phyloP scores from a whole-genome alignment of 345 rosid genomes.

The Euphorbia peplus region DNA sequence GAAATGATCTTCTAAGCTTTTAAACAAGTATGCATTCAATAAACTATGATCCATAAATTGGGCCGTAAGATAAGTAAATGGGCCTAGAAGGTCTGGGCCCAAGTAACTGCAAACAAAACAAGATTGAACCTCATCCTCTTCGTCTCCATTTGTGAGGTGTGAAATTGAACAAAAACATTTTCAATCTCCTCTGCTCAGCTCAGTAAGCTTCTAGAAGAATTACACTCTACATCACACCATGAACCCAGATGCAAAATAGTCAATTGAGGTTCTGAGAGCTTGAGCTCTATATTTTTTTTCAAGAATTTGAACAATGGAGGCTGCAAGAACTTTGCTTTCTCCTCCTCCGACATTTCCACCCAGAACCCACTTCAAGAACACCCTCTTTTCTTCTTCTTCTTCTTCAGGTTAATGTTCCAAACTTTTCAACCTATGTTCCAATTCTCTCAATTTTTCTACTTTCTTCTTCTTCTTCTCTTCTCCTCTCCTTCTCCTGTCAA shows the following conservation, averaged over 20 bases:
- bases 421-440: neutral
- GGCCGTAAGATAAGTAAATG: neutral
- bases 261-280: neutral
- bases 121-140: constrained; percentile 31
- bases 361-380: constrained; percentile 46
- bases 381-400: constrained; percentile 12
- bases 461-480: neutral
- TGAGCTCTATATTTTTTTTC: neutral
- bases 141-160: constrained; percentile 22
- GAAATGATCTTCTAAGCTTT: no score
- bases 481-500: no score
- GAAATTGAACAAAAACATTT: no score
- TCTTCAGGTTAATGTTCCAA: constrained; percentile 42
- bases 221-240: neutral
- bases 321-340: constrained; percentile 57
- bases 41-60: no score
- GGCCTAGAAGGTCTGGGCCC: neutral
- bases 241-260: neutral
- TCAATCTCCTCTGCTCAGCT: no score
- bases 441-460: neutral
- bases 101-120: neutral
- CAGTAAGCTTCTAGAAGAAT: neutral
- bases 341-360: constrained; percentile 58
- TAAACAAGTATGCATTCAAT: no score
- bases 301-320: constrained; percentile 49